Conservation (phyloP, 352 stramenopile species). For the Paralagenidium karlingii region DNA sequence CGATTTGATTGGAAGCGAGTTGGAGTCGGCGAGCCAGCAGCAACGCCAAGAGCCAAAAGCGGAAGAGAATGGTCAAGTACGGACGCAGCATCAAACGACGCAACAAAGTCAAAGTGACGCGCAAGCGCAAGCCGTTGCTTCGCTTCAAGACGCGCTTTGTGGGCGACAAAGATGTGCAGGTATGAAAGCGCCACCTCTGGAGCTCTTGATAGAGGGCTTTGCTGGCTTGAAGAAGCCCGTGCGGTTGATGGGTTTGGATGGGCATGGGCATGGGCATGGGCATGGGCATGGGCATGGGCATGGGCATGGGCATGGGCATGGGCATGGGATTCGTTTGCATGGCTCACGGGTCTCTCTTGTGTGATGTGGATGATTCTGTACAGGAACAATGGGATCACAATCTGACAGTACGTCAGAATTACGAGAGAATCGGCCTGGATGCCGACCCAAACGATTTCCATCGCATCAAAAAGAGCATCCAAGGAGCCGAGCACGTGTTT, state of each 20-base stretch:
- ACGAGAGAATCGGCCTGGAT: constrained; percentile 53
- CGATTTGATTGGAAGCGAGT: too few species aligned
- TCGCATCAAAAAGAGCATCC: constrained; percentile 28
- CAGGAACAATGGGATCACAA: constrained; percentile 68
- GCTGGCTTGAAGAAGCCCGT: too few species aligned
- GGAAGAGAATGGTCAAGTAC: constrained; percentile 21
- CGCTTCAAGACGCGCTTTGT: constrained; percentile 69
- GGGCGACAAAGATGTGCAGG: constrained; percentile 51
- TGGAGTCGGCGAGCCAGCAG: too few species aligned
- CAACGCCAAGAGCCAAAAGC: too few species aligned
- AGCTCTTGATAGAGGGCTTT: neutral
- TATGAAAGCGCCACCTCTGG: neutral
- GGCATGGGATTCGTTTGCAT: too few species aligned
- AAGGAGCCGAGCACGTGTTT: constrained; percentile 31
- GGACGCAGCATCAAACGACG: constrained; percentile 53
- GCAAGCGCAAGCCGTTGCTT: constrained; percentile 57
- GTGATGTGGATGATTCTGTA: neutral
- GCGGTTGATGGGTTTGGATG: too few species aligned
- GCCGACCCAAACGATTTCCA: constrained; percentile 49
- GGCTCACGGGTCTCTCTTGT: neutral
- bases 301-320: too few species aligned
- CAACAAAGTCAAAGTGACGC: constrained; percentile 46
- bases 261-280: too few species aligned
- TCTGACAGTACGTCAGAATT: constrained; percentile 72
- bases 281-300: too few species aligned